Percentiles rank a stretch among this genome's conserved stretches.
phyloP scores from a whole-genome alignment of 768 basidiomycete genomes.

The Lentinula edodes region DNA sequence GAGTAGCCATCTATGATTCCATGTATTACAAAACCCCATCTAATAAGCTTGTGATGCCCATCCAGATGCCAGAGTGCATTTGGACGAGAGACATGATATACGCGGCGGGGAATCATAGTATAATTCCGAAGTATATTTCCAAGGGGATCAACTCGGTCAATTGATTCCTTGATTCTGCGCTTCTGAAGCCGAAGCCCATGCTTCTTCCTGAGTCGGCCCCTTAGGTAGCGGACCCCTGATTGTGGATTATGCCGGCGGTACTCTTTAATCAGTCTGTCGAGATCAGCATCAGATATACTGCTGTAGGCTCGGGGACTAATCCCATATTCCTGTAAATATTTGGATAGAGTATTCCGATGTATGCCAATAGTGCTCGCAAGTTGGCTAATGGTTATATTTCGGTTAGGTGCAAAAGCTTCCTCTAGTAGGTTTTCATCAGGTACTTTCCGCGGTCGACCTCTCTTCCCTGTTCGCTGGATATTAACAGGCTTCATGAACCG shows the following conservation, averaged over 20 bases:
- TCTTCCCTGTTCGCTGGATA: neutral
- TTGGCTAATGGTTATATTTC: conserved; percentile 5
- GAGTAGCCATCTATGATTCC: conserved; percentile 25
- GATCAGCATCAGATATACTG: neutral
- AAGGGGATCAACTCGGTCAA: conserved; percentile 17
- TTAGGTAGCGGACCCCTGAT: conserved; percentile 18
- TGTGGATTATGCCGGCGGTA: conserved; percentile 14
- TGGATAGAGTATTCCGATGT: neutral
- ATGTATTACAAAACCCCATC: conserved; percentile 24
- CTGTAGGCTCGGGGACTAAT: neutral
- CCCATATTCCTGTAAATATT: neutral
- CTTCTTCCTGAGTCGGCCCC: conserved; percentile 13
- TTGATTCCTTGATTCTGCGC: conserved; percentile 10
- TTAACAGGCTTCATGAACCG: neutral
- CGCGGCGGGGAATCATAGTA: conserved; percentile 4
- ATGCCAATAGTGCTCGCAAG: neutral
- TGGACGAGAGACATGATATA: conserved; percentile 16
- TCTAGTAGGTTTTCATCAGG: conserved; percentile 6
- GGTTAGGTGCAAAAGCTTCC: conserved; percentile 8
- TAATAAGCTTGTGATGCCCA: conserved; percentile 22
- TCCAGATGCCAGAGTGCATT: conserved; percentile 20
- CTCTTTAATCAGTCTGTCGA: neutral
- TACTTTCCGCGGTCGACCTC: conserved; percentile 10
- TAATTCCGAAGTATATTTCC: conserved; percentile 15
- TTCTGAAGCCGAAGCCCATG: conserved; percentile 16